Conservation (phyloP, 495 filamentous ascomycete genomes). For the Diplogelasinospora grovesii region DNA sequence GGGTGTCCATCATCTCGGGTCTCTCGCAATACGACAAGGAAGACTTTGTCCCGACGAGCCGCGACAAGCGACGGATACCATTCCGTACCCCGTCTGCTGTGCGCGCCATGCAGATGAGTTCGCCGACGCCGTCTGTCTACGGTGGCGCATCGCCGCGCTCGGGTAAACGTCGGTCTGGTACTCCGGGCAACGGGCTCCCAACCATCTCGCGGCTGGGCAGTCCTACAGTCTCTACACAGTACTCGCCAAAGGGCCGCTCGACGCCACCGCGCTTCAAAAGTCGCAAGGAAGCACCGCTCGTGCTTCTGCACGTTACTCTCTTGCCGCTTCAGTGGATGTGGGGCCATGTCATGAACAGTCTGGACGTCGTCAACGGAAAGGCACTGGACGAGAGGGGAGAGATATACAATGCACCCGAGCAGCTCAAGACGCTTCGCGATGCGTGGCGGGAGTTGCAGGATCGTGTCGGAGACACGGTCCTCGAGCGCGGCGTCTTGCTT, state of each 20-base stretch:
- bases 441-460: conserved; percentile 72
- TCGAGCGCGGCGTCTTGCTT: conserved; percentile 79
- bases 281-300: conserved; percentile 58
- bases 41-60: conserved; percentile 33
- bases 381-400: conserved; percentile 11
- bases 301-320: conserved; percentile 81
- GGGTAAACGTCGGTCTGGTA: conserved; percentile 14
- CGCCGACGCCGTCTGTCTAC: conserved; percentile 48
- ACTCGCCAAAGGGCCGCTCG: conserved; percentile 54
- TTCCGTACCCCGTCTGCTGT: conserved; percentile 66
- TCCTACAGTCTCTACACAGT: conserved; percentile 39
- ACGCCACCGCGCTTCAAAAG: conserved; percentile 43
- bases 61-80: conserved; percentile 31
- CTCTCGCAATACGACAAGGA: conserved; percentile 39
- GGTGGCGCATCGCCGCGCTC: conserved; percentile 42
- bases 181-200: conserved; percentile 32
- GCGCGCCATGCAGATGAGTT: conserved; percentile 71
- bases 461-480: conserved; percentile 66
- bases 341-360: conserved; percentile 45
- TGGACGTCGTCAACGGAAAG: conserved; percentile 22
- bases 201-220: conserved; percentile 43
- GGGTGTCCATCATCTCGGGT: conserved; percentile 34
- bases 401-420: conserved; percentile 41
- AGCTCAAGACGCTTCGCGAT: conserved; percentile 52
- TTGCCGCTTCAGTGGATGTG: conserved; percentile 67